Base-by-base conservation (phyloP, 768 basidiomycete genomes). In the Termitomyces titanicus region DNA sequence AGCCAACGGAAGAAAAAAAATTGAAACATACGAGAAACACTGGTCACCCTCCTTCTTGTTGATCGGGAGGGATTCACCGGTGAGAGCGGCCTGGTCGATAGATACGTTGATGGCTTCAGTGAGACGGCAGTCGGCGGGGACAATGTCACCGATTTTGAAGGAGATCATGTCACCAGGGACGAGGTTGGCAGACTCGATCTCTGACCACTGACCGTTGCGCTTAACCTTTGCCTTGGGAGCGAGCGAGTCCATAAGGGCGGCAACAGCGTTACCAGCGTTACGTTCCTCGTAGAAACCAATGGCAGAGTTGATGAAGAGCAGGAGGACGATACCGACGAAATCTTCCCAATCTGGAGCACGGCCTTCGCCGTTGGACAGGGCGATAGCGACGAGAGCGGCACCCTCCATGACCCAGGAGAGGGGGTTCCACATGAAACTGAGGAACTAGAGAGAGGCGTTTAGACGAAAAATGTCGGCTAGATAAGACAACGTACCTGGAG, bases 351-450 rank as follows among this genome's bases (percentile, higher is more conserved):
- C 95, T 18, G 96, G 96, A 27, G 95, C 84, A 52, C 79, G 76
- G 53, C 79, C 75, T 64, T 86, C 85, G 72, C 96, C 96, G 72
- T 98, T 98, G 53, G 96, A 97, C 29, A 98, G 84, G 39, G 84
- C 94, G 70, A 98, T 98, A 46, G 96, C 95, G 61, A 94, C 93
- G 29, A 94, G 79, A 8, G 92, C 91, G 37, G 94, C 94, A 59
- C 88, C 94, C 73, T 98, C 96, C 96, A 98, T 98, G 73, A 98
- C 96, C 96, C 96, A 98, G 33, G 96, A 98, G 12, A 98, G 79
- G 42, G 96, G 96, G 76, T 98, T 98, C 96, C 96, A 98, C 96
- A 98, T 98, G 83, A 98, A 98, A 69, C 86, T 86, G 63, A 94
- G 75, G 73, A 95, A 94, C 90, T 92, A 40, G 44, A 33, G 44